A percentile compares a stretch with the other conserved stretches of the same genome.
Evolutionary conservation across 2,329 filamentous ascomycete species (phyloP).

Genomic region (Pseudocercospora ulei): DNA sequence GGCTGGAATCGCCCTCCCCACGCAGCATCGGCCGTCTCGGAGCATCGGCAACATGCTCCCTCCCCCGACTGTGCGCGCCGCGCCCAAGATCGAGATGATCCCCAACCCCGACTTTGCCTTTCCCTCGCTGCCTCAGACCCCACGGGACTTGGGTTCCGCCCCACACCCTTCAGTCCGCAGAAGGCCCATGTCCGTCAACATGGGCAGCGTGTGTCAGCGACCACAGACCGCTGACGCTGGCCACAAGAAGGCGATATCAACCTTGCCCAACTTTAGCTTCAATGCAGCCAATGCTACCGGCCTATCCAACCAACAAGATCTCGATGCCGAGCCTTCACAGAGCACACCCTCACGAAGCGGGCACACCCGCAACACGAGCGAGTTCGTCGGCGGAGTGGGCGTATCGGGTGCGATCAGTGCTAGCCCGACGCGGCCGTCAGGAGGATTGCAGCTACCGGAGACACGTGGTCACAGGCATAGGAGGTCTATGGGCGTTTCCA

Average conservation of each 20-base stretch:
- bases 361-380: conserved; percentile 69
- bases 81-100: conserved; percentile 36
- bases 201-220: conserved; percentile 27
- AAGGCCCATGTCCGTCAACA: conserved; percentile 32
- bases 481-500: conserved; percentile 71
- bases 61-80: conserved; percentile 24
- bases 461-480: conserved; percentile 56
- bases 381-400: conserved; percentile 69
- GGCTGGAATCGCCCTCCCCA: conserved; percentile 26
- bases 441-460: conserved; percentile 38
- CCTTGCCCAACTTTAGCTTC: conserved; percentile 44
- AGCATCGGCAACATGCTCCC: conserved; percentile 38
- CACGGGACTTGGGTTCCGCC: conserved; percentile 20
- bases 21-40: conserved; percentile 23
- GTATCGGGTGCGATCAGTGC: conserved; percentile 53
- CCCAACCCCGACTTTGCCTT: conserved; percentile 45
- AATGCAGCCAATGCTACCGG: conserved; percentile 39
- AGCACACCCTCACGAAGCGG: conserved; percentile 49
- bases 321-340: conserved; percentile 25
- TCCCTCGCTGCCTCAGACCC: conserved; percentile 35
- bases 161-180: conserved; percentile 13
- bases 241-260: conserved; percentile 30
- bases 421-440: conserved; percentile 58
- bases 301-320: conserved; percentile 23
- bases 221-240: conserved; percentile 33